Base-by-base conservation (phyloP, 768 basidiomycete species). In the Mycena chlorophos region DNA sequence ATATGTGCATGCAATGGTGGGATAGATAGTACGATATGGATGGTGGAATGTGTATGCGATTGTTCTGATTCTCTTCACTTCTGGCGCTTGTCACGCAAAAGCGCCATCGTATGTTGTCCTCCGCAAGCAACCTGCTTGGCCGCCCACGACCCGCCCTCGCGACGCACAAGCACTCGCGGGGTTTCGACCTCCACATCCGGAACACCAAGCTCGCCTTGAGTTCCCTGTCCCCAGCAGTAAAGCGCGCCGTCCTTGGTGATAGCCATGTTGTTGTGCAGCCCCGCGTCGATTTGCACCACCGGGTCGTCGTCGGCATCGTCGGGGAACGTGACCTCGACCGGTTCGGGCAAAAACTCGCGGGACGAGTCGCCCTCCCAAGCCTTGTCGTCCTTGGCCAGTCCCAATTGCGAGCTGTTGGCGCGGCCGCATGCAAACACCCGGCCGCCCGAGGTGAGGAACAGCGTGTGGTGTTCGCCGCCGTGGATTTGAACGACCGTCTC, bases 381-480 rank as follows among this genome's bases (percentile, higher is more conserved):
- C 4, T 78, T 78, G 61, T 96, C 84, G 58, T 89, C 85, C 54
- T 87, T 83, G 0, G 78, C 70, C 30, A 90, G 76, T 12, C 96
- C 96, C 27, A 96, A 81, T 64, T 97, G 93, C 30, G 88, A 84
- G 31, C 84, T 85, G 62, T 94, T 91, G 42, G 83, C 85, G 31
- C 94, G 86, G 2, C 96, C 96, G 64, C 88, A 89, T 1, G 86
- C 91, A 68, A 83, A 96, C 1, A 98, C 90, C 57, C 85, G 83
- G 45, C 96, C 96, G 28, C 82, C 78, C 34, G 82, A 79, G 12
- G 94, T 89, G 61, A 94, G 76, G 79, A 99, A 98, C 45, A 98
- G 69, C 0, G 94, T 86, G 68, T 99, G 94, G 63, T 97, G 90
- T 54, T 89, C 86, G 42, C 96, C 94, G 17, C 88, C 92, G 20